phyloP scores from a whole-genome alignment of 495 filamentous ascomycete genomes.

The Evansstolkia leycettana region DNA sequence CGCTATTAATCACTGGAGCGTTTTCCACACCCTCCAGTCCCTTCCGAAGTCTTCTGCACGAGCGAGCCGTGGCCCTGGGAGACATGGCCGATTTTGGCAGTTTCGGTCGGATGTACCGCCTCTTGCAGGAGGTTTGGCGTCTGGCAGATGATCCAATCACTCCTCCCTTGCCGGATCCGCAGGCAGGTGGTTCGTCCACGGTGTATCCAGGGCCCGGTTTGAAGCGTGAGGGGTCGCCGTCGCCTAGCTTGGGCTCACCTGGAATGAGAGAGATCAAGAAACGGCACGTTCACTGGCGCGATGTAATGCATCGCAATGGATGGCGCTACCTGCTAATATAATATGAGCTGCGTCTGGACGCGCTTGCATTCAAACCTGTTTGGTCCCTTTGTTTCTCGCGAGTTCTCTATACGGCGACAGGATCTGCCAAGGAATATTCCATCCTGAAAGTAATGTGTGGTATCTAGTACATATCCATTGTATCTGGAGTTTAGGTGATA shows the following conservation, averaged over 20 bases:
- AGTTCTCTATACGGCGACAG: no score
- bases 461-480: no score
- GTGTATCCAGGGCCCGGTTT: constrained; percentile 23
- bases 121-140: constrained; percentile 76
- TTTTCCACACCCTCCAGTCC: constrained; percentile 54
- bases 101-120: constrained; percentile 69
- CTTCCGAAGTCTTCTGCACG: constrained; percentile 65
- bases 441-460: no score
- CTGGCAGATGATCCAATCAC: constrained; percentile 44
- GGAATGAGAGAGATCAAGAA: constrained; percentile 21
- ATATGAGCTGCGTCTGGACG: no score
- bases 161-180: neutral
- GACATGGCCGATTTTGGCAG: constrained; percentile 68
- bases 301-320: constrained; percentile 81
- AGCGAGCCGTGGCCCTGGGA: constrained; percentile 57
- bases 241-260: constrained; percentile 2
- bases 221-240: constrained; percentile 13
- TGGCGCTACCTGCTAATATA: constrained; percentile 92
- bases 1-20: constrained; percentile 72
- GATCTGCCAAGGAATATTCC: no score
- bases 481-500: no score
- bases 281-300: constrained; percentile 79
- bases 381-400: no score
- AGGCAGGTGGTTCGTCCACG: constrained; percentile 9
- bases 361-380: no score